Percentiles rank a stretch among this genome's conserved stretches.
These are phyloP conservation scores for Dryadomyces quercivorus DNA, from an alignment of 2,329 filamentous ascomycete genomes.

Conservation along the genomic window DNA sequence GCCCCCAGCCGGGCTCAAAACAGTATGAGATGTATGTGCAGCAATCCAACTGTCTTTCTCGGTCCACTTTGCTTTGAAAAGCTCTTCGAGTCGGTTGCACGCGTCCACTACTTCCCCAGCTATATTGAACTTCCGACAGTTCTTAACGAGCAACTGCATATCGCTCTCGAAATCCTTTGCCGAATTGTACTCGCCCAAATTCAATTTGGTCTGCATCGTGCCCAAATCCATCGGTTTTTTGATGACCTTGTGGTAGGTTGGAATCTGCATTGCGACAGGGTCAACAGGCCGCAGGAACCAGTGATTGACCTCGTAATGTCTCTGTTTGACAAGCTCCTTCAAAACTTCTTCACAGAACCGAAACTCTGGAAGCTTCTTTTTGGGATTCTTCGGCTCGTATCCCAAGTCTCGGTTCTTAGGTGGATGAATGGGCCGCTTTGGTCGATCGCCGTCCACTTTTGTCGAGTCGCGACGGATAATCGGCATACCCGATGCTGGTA, in stretches of 20 bases:
- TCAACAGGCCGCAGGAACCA: conserved; percentile 81
- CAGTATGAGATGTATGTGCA: conserved; percentile 34
- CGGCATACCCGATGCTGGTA: conserved; percentile 66
- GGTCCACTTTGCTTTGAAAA: conserved; percentile 66
- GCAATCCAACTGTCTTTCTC: conserved; percentile 74
- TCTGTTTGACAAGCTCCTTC: conserved; percentile 62
- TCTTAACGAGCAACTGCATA: conserved; percentile 70
- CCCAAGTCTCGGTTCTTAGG: conserved; percentile 86
- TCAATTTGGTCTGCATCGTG: conserved; percentile 69
- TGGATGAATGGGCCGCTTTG: conserved; percentile 87
- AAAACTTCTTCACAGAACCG: conserved; percentile 81
- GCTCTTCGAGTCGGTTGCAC: conserved; percentile 58
- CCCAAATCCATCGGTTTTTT: conserved; percentile 94
- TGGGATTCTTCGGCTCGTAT: conserved; percentile 70
- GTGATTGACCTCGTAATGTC: conserved; percentile 53
- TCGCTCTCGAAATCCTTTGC: conserved; percentile 80
- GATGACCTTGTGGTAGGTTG: conserved; percentile 83
- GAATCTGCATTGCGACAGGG: conserved; percentile 86
- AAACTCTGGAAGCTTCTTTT: conserved; percentile 80
- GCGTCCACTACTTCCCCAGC: conserved; percentile 22
- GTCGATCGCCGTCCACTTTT: conserved; percentile 62
- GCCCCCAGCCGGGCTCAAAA: conserved; percentile 30
- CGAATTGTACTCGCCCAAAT: conserved; percentile 64
- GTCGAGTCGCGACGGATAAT: conserved; percentile 78
- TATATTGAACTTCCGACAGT: conserved; percentile 83